A percentile compares a stretch with the other conserved stretches of the same genome.
phyloP scores from a whole-genome alignment of 2,329 filamentous ascomycete genomes.

The Orbilia brochopaga region DNA sequence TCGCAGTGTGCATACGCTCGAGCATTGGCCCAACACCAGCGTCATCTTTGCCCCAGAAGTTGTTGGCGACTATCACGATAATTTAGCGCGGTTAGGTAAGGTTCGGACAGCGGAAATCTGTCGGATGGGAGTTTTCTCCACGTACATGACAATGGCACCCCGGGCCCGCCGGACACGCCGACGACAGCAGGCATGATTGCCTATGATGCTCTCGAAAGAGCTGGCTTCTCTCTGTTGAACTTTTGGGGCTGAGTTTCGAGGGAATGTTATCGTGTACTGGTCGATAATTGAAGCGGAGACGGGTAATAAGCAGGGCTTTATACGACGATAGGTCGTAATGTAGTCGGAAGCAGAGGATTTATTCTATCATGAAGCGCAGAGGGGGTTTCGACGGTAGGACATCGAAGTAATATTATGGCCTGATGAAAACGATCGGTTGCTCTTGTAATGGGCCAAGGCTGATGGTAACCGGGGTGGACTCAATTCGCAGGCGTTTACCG shows the following conservation, averaged over 20 bases:
- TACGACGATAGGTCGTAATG: constrained; percentile 10
- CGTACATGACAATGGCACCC: constrained; percentile 72
- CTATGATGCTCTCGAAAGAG: constrained; percentile 31
- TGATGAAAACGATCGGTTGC: constrained; percentile 19
- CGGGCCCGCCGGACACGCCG: constrained; percentile 65
- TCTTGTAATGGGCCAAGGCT: constrained; percentile 8
- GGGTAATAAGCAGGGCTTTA: constrained; percentile 22
- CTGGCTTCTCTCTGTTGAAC: background rate
- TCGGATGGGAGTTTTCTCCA: constrained; percentile 54
- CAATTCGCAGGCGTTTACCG: too few relatives aligned
- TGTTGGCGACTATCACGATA: constrained; percentile 82
- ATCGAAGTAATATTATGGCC: constrained; percentile 31
- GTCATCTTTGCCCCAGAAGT: constrained; percentile 99
- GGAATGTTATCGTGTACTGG: background rate
- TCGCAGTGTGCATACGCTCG: constrained; percentile 91
- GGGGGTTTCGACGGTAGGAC: constrained; percentile 19
- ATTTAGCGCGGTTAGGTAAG: constrained; percentile 10
- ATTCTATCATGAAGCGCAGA: constrained; percentile 13
- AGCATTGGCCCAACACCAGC: constrained; percentile 89
- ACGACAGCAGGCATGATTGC: constrained; percentile 43
- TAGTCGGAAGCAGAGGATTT: constrained; percentile 3
- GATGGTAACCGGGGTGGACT: too few relatives aligned
- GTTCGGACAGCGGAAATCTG: constrained; percentile 50
- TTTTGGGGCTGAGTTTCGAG: background rate
- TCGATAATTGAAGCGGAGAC: background rate